Evolutionary conservation across 2,329 filamentous ascomycete genomes (phyloP), one percentile per base, ranked within the genome.

Genomic region (Sporothrix protearum): DNA sequence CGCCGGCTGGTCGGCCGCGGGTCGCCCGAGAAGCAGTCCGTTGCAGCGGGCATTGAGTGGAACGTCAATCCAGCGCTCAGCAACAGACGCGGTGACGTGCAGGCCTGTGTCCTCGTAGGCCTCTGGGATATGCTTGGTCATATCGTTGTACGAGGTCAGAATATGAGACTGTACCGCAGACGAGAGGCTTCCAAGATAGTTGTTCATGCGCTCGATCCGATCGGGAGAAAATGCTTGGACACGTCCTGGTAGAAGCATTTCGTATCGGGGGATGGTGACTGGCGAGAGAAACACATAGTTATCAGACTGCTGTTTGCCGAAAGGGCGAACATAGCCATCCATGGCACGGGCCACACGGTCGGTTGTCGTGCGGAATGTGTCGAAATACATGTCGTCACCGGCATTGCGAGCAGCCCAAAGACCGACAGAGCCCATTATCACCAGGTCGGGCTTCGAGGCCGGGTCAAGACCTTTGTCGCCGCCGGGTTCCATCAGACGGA

Each of bases 1-100:
- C 0, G 45, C 9, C 8, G 59, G 51, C 72, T 82, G 82, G 33
- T 78, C 78, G 7, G 51, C 28, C 2, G 63, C 28, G 0, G 63
- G 14, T 1, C 66, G 64, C n/a, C 79, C 78, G 22, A 80, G 76
- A 71, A 81, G 80, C 1, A 67, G 25, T 8, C 81, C 79, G 76
- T 89, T 89, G 78, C 87, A 89, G 59, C 84, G 83, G 36, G 83
- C 78, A 72, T 87, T 87, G 67, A 89, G 81, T 1, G 87, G 77
- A 22, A 88, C 77, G 75, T 89, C 84, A 16, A 85, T 83, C 78
- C 85, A 84, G 69, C 79, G 79, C 63, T 80, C 79, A 1, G 83
- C 82, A 36, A 88, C 81, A 33, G 77, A 79, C 16, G 83, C 80
- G 14, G 81, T 78, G 10, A 86, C 80, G 77, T 86, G 84, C 30